phyloP scores from a whole-genome alignment of 2,329 filamentous ascomycete genomes.

The Pseudogymnoascus sp. region DNA sequence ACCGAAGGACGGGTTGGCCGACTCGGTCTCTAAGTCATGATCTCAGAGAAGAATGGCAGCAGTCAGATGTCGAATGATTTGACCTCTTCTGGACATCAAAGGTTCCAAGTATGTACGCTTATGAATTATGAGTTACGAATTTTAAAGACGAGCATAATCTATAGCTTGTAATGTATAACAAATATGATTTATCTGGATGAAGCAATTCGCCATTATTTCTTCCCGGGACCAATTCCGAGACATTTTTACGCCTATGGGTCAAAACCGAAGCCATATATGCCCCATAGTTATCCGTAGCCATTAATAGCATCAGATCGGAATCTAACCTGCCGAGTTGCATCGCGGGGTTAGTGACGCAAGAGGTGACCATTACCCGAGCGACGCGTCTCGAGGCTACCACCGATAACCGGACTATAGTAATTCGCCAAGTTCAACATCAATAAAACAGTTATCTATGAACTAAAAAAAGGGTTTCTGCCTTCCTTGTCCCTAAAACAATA shows the following conservation, averaged over 20 bases:
- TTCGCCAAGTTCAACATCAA: neutral
- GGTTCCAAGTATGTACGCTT: neutral
- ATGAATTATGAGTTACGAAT: neutral
- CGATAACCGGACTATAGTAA: neutral
- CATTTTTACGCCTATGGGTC: neutral
- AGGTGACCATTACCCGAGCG: neutral
- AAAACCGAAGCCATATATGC: neutral
- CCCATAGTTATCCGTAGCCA: neutral
- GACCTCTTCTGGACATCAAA: neutral
- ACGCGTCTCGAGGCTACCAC: neutral
- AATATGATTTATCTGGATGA: neutral
- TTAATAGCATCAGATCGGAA: neutral
- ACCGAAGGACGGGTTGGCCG: constrained; percentile 36
- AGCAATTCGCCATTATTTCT: neutral
- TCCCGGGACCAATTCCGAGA: neutral
- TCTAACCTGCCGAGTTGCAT: neutral
- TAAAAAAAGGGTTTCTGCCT: neutral
- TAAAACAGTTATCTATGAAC: neutral
- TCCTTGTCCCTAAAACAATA: neutral
- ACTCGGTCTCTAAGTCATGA: constrained; percentile 28
- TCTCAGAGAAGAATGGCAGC: constrained; percentile 26
- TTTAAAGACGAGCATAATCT: neutral
- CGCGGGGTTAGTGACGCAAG: neutral
- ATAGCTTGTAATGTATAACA: neutral
- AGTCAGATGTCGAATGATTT: constrained; percentile 6